Conservation (phyloP, 768 basidiomycete species). For the Chlorophyllum brunneum region DNA sequence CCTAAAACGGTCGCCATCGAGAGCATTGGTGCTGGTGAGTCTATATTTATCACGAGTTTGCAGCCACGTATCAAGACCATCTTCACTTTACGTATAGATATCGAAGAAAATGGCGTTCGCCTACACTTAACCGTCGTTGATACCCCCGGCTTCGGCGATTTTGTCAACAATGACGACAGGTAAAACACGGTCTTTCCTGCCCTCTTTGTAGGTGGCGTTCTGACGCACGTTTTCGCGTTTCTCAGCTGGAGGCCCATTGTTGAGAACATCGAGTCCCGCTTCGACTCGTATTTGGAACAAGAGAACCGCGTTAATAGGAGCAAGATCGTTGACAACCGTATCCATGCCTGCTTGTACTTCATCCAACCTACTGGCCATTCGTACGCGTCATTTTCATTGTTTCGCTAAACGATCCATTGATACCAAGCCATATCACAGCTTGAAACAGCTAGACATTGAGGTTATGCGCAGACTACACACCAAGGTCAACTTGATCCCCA, state of each 20-base stretch:
- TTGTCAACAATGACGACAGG: slow-evolving; percentile 99
- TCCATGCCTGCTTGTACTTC: slow-evolving; percentile 98
- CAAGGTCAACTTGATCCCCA: slow-evolving; percentile 96
- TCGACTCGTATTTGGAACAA: slow-evolving; percentile 96
- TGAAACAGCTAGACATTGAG: slow-evolving; percentile 98
- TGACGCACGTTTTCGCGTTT: slow-evolving; percentile 18
- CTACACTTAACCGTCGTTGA: slow-evolving; percentile 98
- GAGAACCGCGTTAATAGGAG: slow-evolving; percentile 96
- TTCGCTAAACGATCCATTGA: neutral
- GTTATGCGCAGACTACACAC: slow-evolving; percentile 98
- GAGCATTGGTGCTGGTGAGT: slow-evolving; percentile 93
- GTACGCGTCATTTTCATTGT: slow-evolving; percentile 46
- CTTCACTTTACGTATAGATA: slow-evolving; percentile 58
- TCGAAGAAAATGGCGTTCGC: slow-evolving; percentile 97
- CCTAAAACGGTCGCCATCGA: slow-evolving; percentile 96
- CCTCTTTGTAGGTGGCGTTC: slow-evolving; percentile 11
- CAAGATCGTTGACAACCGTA: slow-evolving; percentile 94
- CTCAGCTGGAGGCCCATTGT: slow-evolving; percentile 96
- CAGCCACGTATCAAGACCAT: slow-evolving; percentile 22
- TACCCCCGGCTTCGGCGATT: slow-evolving; percentile 98
- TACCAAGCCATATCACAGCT: slow-evolving; percentile 37
- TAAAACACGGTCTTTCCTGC: slow-evolving; percentile 27
- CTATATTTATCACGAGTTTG: slow-evolving; percentile 21
- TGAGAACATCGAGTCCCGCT: slow-evolving; percentile 97
- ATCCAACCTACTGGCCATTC: slow-evolving; percentile 98